Evolutionary conservation across 441 rosid species (phyloP).

Genomic region (Flueggea neowawraea): DNA sequence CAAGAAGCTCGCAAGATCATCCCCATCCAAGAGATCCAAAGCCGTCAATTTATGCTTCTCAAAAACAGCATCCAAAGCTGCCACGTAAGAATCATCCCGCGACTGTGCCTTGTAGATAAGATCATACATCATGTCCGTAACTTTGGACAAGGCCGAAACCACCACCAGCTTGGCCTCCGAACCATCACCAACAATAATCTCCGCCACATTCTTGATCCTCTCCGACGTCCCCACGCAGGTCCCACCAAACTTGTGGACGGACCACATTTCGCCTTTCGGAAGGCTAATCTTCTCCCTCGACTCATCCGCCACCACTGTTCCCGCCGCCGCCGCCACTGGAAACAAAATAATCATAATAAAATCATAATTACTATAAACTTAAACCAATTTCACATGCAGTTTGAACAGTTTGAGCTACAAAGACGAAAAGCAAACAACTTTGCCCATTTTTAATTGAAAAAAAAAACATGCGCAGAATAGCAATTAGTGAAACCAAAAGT

Average conservation of each 20-base stretch:
- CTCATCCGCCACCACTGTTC: slow-evolving; percentile 26
- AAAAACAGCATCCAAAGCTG: slow-evolving; percentile 70
- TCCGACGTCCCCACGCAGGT: slow-evolving; percentile 92
- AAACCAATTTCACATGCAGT: no score
- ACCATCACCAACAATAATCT: slow-evolving; percentile 53
- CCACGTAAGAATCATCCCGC: slow-evolving; percentile 74
- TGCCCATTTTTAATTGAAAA: no score
- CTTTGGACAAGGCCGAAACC: slow-evolving; percentile 97
- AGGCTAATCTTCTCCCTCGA: slow-evolving; percentile 48
- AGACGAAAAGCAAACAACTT: no score
- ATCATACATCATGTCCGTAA: slow-evolving; percentile 96
- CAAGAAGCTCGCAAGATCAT: slow-evolving; percentile 61
- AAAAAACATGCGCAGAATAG: no score
- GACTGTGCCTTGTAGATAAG: slow-evolving; percentile 76
- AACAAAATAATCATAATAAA: no score
- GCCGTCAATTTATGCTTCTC: slow-evolving; percentile 84
- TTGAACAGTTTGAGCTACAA: no score
- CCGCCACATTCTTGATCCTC: slow-evolving; percentile 86
- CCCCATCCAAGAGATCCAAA: slow-evolving; percentile 75
- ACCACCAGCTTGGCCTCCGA: slow-evolving; percentile 83
- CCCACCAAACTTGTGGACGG: slow-evolving; percentile 97
- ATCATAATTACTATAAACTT: no score
- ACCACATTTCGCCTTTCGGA: slow-evolving; percentile 74
- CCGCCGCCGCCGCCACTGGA: no score
- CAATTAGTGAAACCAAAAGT: no score